Base-by-base conservation (phyloP, 1,284 basidiomycete genomes). In the Amylostereum areolatum region DNA sequence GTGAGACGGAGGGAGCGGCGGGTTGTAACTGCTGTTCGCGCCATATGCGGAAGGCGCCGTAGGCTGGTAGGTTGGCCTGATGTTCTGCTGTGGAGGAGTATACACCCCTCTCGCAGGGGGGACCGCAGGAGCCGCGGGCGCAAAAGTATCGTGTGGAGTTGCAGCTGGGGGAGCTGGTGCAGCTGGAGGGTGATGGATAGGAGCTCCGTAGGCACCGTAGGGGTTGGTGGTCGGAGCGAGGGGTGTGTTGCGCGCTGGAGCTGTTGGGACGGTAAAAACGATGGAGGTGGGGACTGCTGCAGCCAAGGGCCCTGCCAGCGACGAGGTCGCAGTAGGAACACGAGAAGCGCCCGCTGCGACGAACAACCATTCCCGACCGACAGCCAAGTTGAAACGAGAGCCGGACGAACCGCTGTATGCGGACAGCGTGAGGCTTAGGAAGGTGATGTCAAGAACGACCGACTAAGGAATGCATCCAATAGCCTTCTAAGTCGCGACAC, bases 401-500 rank as follows among this genome's bases (percentile, higher is more conserved):
- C 72, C 73, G n/a, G 70, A 67, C 3, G 73, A 71, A 11, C 85
- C 85, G 40, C 80, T 77, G 67, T 97, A 98, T 52, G 85, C 85
- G 11, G 71, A 61, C 1, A 96, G 96, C 1, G 87, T 92, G 58
- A 92, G 74, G 61, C 83, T 80, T 60, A 97, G 71, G 67, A 92
- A 97, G 48, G 76, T 74, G 35, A 88, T n/a, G n/a, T n/a, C n/a
- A n/a, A n/a, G n/a, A n/a, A n/a, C n/a, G n/a, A n/a, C n/a, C n/a
- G n/a, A n/a, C n/a, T n/a, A n/a, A n/a, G n/a, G n/a, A n/a, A n/a
- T n/a, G n/a, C n/a, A n/a, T n/a, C n/a, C n/a, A n/a, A n/a, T n/a
- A n/a, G n/a, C n/a, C n/a, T n/a, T n/a, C n/a, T n/a, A n/a, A n/a
- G n/a, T n/a, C n/a, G n/a, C n/a, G n/a, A n/a, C n/a, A n/a, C n/a